Evolutionary conservation across 768 basidiomycete genomes (phyloP).

Genomic region (Melanogaster broomeanus): DNA sequence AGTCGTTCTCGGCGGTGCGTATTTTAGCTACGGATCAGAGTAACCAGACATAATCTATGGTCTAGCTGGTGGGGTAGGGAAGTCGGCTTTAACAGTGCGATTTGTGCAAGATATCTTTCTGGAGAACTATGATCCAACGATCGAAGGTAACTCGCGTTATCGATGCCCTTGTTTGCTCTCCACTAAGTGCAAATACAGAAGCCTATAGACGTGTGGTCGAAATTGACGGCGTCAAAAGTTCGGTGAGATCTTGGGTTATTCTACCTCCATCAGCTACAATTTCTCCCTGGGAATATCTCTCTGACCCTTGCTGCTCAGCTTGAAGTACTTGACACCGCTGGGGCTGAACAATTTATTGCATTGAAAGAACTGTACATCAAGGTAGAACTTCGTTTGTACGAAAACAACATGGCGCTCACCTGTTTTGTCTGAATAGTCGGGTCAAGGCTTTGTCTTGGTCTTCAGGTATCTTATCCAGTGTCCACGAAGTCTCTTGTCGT

Average conservation of each 20-base stretch:
- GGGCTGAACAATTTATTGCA: conserved; percentile 83
- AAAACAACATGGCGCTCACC: not conserved
- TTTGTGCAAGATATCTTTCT: conserved; percentile 74
- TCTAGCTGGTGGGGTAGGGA: conserved; percentile 84
- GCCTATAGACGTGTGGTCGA: conserved; percentile 65
- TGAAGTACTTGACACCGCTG: conserved; percentile 81
- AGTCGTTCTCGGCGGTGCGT: conserved; percentile 78
- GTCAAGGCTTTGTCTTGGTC: conserved; percentile 79
- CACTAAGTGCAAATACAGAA: conserved; percentile 44
- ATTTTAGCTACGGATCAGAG: not conserved
- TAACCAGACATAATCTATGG: conserved; percentile 5
- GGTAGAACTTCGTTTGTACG: conserved; percentile 36
- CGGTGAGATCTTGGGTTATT: conserved; percentile 45
- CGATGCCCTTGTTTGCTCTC: not conserved
- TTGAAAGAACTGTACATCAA: conserved; percentile 83
- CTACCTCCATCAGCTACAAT: conserved; percentile 3
- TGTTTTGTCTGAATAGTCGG: conserved; percentile 43
- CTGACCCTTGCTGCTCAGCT: conserved; percentile 47
- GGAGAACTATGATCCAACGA: conserved; percentile 81
- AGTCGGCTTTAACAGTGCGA: conserved; percentile 82
- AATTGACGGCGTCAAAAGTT: conserved; percentile 65
- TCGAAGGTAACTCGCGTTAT: conserved; percentile 58
- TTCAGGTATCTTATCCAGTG: conserved; percentile 57
- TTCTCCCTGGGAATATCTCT: conserved; percentile 3
- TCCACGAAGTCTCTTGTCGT: not conserved